Conservation (phyloP, 352 stramenopile genomes). For the Phytophthora crassamura region DNA sequence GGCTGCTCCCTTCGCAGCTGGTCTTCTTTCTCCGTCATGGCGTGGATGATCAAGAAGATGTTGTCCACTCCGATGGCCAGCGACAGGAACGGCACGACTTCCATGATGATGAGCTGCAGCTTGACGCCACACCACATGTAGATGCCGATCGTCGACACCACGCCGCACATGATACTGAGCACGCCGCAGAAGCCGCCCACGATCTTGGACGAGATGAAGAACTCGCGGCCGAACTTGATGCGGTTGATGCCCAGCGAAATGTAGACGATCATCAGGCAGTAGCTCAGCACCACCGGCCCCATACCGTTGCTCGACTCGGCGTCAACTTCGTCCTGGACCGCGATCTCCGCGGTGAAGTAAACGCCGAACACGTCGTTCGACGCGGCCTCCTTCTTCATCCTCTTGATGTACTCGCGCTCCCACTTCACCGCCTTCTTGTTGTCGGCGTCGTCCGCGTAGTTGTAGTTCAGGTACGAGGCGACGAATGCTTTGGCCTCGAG, state of each 20-base stretch:
- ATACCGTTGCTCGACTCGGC: slow-evolving; percentile 59
- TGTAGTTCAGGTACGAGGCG: slow-evolving; percentile 66
- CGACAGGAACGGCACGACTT: slow-evolving; percentile 73
- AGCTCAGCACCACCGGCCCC: slow-evolving; percentile 57
- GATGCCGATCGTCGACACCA: slow-evolving; percentile 64
- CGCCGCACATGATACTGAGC: slow-evolving; percentile 62
- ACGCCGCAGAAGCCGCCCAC: slow-evolving; percentile 62
- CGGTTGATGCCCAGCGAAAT: slow-evolving; percentile 72
- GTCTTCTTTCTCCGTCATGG: slow-evolving; percentile 58
- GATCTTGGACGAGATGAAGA: slow-evolving; percentile 70
- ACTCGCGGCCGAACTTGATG: slow-evolving; percentile 50
- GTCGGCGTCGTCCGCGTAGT: slow-evolving; percentile 55
- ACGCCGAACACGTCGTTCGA: slow-evolving; percentile 58
- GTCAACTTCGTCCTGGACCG: slow-evolving; percentile 66
- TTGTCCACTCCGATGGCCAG: slow-evolving; percentile 77
- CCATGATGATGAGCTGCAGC: slow-evolving; percentile 78
- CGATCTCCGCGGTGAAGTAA: slow-evolving; percentile 67
- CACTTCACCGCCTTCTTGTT: slow-evolving; percentile 61
- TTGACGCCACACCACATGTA: slow-evolving; percentile 70
- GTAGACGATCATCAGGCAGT: slow-evolving; percentile 74
- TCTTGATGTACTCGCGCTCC: slow-evolving; percentile 67
- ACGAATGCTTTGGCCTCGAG: slow-evolving; percentile 56
- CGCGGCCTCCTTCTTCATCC: slow-evolving; percentile 49
- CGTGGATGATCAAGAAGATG: slow-evolving; percentile 74
- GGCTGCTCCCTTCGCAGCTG: slow-evolving; percentile 40